Conservation (phyloP, 306 rosid species). For the Pachyrhizus erosus region DNA sequence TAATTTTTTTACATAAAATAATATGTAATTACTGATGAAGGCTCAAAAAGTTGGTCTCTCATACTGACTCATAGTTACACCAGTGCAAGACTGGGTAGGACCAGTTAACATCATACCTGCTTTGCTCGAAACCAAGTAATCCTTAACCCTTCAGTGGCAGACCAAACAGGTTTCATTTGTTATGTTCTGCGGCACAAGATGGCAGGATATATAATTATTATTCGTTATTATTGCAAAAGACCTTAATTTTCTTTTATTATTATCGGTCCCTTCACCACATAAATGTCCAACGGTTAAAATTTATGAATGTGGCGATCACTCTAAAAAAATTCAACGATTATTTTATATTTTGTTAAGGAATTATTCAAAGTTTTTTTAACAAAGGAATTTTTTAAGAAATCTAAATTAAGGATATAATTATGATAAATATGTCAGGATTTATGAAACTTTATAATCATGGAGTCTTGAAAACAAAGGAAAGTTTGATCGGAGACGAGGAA, state of each 20-base stretch:
- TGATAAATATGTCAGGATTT: not conserved
- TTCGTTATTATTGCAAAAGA: not conserved
- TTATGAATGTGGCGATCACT: not conserved
- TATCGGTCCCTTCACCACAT: not conserved
- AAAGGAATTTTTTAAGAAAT: too few species aligned
- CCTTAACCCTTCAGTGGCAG: not conserved
- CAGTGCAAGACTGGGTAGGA: not conserved
- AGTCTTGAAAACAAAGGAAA: not conserved
- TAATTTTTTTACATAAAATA: too few species aligned
- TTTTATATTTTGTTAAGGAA: not conserved
- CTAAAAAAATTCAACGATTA: not conserved
- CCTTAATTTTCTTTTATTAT: not conserved
- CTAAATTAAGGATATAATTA: not conserved
- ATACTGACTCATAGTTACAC: not conserved
- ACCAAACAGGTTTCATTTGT: slow-evolving; percentile 1
- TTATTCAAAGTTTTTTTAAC: too few species aligned
- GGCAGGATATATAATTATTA: not conserved
- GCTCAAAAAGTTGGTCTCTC: too few species aligned
- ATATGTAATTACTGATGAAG: too few species aligned
- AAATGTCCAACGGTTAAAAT: not conserved
- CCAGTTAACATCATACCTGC: not conserved
- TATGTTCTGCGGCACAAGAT: not conserved
- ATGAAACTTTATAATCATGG: not conserved
- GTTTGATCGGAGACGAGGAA: not conserved
- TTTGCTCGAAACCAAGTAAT: not conserved